phyloP scores from a whole-genome alignment of 441 rosid genomes.

The Aleurites moluccanus region DNA sequence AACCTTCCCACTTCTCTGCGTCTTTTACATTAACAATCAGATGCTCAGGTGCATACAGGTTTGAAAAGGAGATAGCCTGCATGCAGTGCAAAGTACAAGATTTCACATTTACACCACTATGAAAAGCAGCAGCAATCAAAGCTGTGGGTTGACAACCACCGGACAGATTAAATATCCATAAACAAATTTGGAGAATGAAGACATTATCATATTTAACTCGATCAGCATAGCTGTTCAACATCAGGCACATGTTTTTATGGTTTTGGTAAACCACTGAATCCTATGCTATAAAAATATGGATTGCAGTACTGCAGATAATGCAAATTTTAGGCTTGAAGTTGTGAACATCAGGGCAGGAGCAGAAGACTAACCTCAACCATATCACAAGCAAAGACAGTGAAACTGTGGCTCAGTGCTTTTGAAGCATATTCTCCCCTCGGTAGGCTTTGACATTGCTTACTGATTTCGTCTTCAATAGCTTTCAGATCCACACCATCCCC shows the following conservation, averaged over 20 bases:
- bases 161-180: neutral
- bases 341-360: neutral
- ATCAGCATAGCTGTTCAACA: neutral
- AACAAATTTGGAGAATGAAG: neutral
- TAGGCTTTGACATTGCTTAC: conserved; percentile 63
- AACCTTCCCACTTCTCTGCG: conserved; percentile 91
- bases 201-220: neutral
- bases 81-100: conserved; percentile 27
- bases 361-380: conserved; percentile 63
- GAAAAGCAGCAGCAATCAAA: neutral
- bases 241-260: neutral
- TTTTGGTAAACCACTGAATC: neutral
- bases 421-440: conserved; percentile 86
- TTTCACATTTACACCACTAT: neutral
- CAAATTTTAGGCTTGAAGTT: neutral
- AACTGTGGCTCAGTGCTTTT: conserved; percentile 81
- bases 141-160: neutral
- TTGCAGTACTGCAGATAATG: neutral
- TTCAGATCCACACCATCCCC: conserved; percentile 76
- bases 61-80: conserved; percentile 81
- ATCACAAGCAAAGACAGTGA: conserved; percentile 71
- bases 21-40: conserved; percentile 78
- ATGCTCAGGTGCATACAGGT: conserved; percentile 90
- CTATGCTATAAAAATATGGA: neutral
- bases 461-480: conserved; percentile 79